Evolutionary conservation across 2,329 filamentous ascomycete genomes (phyloP).

Genomic region (Hirsutella rhossiliensis): DNA sequence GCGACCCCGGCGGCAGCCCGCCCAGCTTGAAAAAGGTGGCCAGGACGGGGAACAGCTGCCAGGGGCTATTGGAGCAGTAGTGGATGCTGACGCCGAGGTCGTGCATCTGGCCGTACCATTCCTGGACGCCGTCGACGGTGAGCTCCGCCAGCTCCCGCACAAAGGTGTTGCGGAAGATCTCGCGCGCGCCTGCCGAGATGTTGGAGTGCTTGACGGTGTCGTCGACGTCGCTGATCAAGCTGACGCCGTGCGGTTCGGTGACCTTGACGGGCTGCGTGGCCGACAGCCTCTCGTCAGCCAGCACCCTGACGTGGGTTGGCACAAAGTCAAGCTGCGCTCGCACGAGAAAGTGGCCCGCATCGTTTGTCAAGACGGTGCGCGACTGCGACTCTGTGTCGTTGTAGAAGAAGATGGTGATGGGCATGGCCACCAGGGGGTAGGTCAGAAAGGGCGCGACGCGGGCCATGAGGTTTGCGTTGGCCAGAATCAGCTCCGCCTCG

Average conservation of each 20-base stretch:
- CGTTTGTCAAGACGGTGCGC: constrained; percentile 72
- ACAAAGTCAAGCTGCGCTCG: constrained; percentile 78
- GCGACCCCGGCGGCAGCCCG: constrained; percentile 73
- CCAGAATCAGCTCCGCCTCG: constrained; percentile 61
- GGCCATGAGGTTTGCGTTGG: constrained; percentile 81
- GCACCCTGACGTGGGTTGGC: constrained; percentile 76
- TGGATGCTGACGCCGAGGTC: constrained; percentile 79
- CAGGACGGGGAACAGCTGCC: constrained; percentile 89
- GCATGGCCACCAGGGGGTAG: constrained; percentile 61
- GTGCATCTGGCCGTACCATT: constrained; percentile 76
- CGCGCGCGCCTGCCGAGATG: constrained; percentile 73
- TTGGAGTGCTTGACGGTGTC: constrained; percentile 96
- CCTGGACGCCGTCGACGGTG: constrained; percentile 72
- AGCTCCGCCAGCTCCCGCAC: constrained; percentile 74
- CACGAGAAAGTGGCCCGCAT: constrained; percentile 76
- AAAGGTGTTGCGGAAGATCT: constrained; percentile 95
- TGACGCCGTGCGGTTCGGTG: constrained; percentile 69
- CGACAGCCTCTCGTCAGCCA: constrained; percentile 78
- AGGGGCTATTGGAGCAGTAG: constrained; percentile 98
- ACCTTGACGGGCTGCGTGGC: constrained; percentile 67
- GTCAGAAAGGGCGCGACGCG: constrained; percentile 83
- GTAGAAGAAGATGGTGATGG: constrained; percentile 92
- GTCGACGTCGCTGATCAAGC: constrained; percentile 93
- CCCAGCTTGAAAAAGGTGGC: constrained; percentile 73
- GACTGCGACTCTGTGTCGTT: constrained; percentile 75